Evolutionary conservation across 306 rosid species (phyloP).

Genomic region (cucumber (Cucumis sativus)): Cucumber_9930_V3 NC_026655.2:30609501-30610000

Average conservation of each 20-base stretch:
- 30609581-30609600: not conserved
- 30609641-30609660: conserved; percentile 71
- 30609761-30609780: not conserved
- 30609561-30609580: not conserved
- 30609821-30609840: conserved; percentile 60
- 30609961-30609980: not conserved
- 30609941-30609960: not conserved
- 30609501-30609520: conserved; percentile 46
- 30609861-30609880: conserved; percentile 63
- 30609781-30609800: not conserved
- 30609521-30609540: conserved; percentile 66
- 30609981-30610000: conserved; percentile 11
- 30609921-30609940: conserved; percentile 3
- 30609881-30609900: conserved; percentile 85
- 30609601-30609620: not conserved
- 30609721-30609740: conserved; percentile 51
- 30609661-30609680: conserved; percentile 77
- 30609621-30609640: conserved; percentile 38
- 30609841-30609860: conserved; percentile 69
- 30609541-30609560: conserved; percentile 39
- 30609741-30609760: conserved; percentile 1
- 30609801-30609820: not conserved
- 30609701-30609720: conserved; percentile 71
- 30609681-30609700: conserved; percentile 62
- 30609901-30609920: conserved; percentile 15